Base-by-base conservation (phyloP, 108 stramenopile genomes). In the Conticribra weissflogii region DNA sequence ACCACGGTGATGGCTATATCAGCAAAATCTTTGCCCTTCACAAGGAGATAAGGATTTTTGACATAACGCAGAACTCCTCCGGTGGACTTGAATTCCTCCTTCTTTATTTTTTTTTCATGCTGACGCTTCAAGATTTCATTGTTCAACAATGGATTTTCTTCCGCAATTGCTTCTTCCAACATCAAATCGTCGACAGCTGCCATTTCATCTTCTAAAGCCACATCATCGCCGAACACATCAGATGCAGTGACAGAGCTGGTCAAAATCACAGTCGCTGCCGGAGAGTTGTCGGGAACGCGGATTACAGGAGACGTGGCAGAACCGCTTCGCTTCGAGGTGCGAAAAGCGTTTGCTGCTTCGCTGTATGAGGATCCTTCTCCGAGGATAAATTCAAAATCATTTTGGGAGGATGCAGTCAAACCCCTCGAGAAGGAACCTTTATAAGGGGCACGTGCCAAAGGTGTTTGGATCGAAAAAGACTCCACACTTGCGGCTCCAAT, bases 81-180 rank as follows among this genome's bases (percentile, higher is more conserved):
- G 5, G 78, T 48, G 21, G 70, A 69, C 57, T 71, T 79, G 14
- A 22, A 25, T 41, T 81, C 68, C 23, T 76, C 56, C 59, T 31
- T 76, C 63, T 65, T 64, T 36, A 76, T 19, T 32, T 71, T 72
- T 57, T 76, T 81, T 15, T 78, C 76, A 58, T 76, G 76, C 57
- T 76, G 71, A 45, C 76, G 76, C 68, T 81, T 81, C 70, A 81
- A 76, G 36, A 81, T 77, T 72, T 81, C 71, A 61, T 81, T 81
- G 47, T 72, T 81, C 33, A 76, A 18, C 63, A 76, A 30, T 3
- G 76, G 81, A 56, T 78, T 70, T 15, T 62, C 62, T 19, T 56
- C 56, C 16, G 45, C 76, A 19, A 49, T 33, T 3, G 19, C 44
- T 36, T 69, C 73, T 55, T 81, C 81, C 12, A n/a, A n/a, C n/a